A percentile compares a stretch with the other conserved stretches of the same genome.
phyloP scores from a whole-genome alignment of 2,329 filamentous ascomycete genomes.

The Colletotrichum coccodes region DNA sequence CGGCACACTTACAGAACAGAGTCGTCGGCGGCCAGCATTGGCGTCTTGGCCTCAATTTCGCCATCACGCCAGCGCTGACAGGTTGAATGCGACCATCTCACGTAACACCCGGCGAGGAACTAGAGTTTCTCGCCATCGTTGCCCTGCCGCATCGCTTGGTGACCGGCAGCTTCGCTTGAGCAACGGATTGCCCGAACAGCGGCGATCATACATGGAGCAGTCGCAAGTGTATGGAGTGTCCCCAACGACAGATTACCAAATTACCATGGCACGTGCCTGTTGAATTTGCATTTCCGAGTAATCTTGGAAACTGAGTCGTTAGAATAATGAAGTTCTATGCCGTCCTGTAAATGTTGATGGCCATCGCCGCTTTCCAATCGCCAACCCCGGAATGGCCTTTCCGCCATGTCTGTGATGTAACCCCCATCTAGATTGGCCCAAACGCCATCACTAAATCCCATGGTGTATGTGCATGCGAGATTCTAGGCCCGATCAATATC shows the following conservation, averaged over 20 bases:
- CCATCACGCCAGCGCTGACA: background rate
- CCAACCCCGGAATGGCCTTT: background rate
- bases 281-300: background rate
- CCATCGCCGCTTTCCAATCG: background rate
- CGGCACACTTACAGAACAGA: background rate
- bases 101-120: background rate
- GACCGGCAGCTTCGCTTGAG: background rate
- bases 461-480: background rate
- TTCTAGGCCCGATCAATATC: background rate
- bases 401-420: background rate
- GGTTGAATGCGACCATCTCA: background rate
- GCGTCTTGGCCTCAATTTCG: background rate
- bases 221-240: constrained; percentile 23
- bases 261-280: constrained; percentile 1
- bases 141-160: background rate
- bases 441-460: background rate
- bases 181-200: constrained; percentile 1
- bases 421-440: background rate
- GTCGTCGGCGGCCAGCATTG: background rate
- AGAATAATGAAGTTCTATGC: background rate
- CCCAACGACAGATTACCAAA: background rate
- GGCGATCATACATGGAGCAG: constrained; percentile 27
- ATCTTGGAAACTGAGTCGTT: background rate
- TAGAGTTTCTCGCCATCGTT: background rate
- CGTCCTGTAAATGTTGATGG: background rate